phyloP scores from a whole-genome alignment of 805 yeast species.

The Candida bentonensis region DNA sequence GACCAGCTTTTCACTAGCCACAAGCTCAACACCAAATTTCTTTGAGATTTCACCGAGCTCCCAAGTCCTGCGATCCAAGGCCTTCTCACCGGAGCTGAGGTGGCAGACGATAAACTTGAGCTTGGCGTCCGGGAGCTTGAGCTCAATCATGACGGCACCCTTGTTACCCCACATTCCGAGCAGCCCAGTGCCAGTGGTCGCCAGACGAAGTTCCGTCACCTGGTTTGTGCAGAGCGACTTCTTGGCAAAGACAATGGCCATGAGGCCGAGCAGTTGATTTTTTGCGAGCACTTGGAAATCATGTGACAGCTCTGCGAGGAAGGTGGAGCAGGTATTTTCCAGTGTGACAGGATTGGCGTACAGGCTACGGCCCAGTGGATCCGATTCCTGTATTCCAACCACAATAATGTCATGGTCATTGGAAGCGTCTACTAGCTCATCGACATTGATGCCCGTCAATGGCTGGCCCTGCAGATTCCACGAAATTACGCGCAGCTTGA shows the following conservation, averaged over 20 bases:
- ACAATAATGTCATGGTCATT: background rate
- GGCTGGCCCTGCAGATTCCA: background rate
- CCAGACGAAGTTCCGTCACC: constrained; percentile 24
- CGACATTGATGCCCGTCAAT: background rate
- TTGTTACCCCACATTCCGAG: constrained; percentile 44
- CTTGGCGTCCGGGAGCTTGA: constrained; percentile 20
- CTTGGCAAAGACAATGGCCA: constrained; percentile 27
- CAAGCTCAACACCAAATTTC: constrained; percentile 11
- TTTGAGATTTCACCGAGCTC: constrained; percentile 24
- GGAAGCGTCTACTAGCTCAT: background rate
- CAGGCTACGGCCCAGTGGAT: constrained; percentile 9
- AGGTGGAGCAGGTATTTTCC: constrained; percentile 7
- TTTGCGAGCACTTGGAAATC: constrained; percentile 24
- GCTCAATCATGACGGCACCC: constrained; percentile 33
- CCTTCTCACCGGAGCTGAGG: constrained; percentile 26
- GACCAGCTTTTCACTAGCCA: constrained; percentile 7
- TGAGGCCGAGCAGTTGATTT: constrained; percentile 35
- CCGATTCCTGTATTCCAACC: background rate
- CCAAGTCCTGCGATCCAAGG: constrained; percentile 24
- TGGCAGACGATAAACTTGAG: constrained; percentile 33
- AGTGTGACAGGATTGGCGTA: constrained; percentile 16
- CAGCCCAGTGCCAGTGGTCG: constrained; percentile 38
- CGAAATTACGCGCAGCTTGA: background rate
- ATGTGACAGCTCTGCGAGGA: constrained; percentile 11
- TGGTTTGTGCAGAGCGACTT: constrained; percentile 21